Base-by-base conservation (phyloP, 345 rosid species). In the Gossypium turneri region DNA sequence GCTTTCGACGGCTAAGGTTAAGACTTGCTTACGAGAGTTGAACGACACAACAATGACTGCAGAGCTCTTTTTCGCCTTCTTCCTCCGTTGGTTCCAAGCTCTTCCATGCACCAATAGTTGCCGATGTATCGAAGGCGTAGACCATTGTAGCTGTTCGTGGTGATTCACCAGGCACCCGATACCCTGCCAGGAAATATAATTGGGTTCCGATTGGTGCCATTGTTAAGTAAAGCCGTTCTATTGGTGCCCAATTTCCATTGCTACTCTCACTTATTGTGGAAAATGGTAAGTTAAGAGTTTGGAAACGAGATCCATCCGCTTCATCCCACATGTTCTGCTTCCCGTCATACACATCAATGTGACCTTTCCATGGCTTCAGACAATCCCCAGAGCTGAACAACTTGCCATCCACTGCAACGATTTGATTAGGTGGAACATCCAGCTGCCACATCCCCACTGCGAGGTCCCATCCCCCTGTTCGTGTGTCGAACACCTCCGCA, bases 351-450 rank as follows among this genome's bases (percentile, higher is more conserved):
- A 81, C 74, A 13, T 86, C 90, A 9, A 90, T 86, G 72, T 81
- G 88, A 17, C 92, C 90, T 77, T 90, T 90, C 89, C 94, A 88
- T 0, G 87, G 77, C 1, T 82, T 81, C 16, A 90, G 70, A 73
- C 90, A 88, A 38, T 90, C 91, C 0, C 91, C 91, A 0, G 89
- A 88, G 81, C 90, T 90, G 16, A 84, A 85, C 9, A 88, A 75
- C 70, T 62, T 81, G 12, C 77, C 82, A 9, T 82, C 69, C 45
- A 85, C 70, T 0, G 55, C 82, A 3, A 85, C 88, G n/a, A 88
- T 86, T 58, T 84, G 90, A 70, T 88, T 84, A 8, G 94, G 92
- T 22, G 90, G 94, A 0, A 86, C 79, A 20, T 90, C 90, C 2
- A 88, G 59, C 38, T 85, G 89, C 94, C 94, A 86, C 89, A 88